phyloP scores from a whole-genome alignment of 208 protist species.

The Trypanosoma rangeli region DNA sequence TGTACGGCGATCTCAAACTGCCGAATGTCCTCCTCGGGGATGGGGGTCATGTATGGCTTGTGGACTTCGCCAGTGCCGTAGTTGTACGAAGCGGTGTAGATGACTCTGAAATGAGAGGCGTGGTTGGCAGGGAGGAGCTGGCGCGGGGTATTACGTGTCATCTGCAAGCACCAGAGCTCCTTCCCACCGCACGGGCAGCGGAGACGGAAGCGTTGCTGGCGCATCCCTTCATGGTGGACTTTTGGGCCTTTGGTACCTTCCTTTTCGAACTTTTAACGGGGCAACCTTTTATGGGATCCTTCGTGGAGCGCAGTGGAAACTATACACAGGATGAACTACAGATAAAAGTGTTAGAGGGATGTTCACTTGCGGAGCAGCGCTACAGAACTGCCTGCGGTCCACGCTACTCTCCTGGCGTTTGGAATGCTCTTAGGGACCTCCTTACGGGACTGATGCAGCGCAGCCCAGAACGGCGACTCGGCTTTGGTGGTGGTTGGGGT shows the following conservation, averaged over 20 bases:
- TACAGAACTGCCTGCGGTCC: slow-evolving; percentile 5
- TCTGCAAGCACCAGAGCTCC: slow-evolving; percentile 35
- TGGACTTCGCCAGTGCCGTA: slow-evolving; percentile 35
- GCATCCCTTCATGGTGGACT: slow-evolving; percentile 34
- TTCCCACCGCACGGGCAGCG: not conserved
- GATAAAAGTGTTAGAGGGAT: slow-evolving; percentile 9
- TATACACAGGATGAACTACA: slow-evolving; percentile 13
- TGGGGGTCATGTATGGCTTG: slow-evolving; percentile 34
- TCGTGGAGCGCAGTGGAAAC: slow-evolving; percentile 12
- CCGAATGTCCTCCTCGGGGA: slow-evolving; percentile 35
- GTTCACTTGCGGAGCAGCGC: slow-evolving; percentile 10
- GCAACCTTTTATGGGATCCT: slow-evolving; percentile 14
- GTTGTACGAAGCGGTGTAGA: not conserved
- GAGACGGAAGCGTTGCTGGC: not conserved
- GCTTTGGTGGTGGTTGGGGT: slow-evolving; percentile 21
- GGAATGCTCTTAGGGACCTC: slow-evolving; percentile 20
- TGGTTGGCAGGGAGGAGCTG: not conserved
- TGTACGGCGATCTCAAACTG: slow-evolving; percentile 50
- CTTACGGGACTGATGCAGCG: slow-evolving; percentile 23
- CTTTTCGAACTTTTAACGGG: slow-evolving; percentile 34
- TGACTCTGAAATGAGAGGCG: not conserved
- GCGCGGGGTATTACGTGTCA: slow-evolving; percentile 29
- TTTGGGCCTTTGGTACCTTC: slow-evolving; percentile 44
- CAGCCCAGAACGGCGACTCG: slow-evolving; percentile 20
- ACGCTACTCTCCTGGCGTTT: slow-evolving; percentile 3